phyloP scores from a whole-genome alignment of 139 green algal species.

The Volvox reticuliferus region DNA sequence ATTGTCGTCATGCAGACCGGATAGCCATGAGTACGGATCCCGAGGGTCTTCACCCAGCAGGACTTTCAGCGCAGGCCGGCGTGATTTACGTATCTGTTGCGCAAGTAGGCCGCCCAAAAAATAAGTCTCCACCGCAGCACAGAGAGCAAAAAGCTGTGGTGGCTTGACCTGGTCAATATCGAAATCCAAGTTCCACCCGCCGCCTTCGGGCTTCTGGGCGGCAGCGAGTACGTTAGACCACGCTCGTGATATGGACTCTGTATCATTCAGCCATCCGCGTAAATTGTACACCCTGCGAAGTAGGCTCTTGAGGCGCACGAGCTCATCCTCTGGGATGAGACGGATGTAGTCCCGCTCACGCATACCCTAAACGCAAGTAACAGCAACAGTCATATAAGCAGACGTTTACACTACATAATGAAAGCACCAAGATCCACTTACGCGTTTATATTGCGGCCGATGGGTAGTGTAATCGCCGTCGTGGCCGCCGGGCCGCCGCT shows the following conservation, averaged over 20 bases:
- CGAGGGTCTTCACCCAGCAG: neutral
- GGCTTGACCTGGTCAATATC: neutral
- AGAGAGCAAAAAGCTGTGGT: neutral
- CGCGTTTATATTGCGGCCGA: neutral
- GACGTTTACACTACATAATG: neutral
- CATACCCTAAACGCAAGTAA: constrained; percentile 23
- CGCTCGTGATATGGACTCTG: neutral
- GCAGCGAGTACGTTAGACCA: neutral
- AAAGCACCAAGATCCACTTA: neutral
- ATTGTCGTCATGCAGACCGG: constrained; percentile 33
- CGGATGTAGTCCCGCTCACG: constrained; percentile 39
- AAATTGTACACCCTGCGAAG: constrained; percentile 9
- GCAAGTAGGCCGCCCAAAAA: constrained; percentile 29
- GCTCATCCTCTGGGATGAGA: constrained; percentile 25
- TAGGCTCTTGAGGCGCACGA: neutral
- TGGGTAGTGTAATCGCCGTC: neutral
- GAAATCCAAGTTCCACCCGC: constrained; percentile 18
- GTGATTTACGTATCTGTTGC: neutral
- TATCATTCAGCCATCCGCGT: neutral
- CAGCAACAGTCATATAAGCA: neutral
- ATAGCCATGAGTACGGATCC: constrained; percentile 19
- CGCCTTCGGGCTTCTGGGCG: neutral
- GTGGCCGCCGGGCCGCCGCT: neutral
- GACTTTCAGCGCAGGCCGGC: neutral
- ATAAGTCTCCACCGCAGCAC: neutral